phyloP scores from a whole-genome alignment of 306 rosid species.

The Cotoneaster glaucophyllus region DNA sequence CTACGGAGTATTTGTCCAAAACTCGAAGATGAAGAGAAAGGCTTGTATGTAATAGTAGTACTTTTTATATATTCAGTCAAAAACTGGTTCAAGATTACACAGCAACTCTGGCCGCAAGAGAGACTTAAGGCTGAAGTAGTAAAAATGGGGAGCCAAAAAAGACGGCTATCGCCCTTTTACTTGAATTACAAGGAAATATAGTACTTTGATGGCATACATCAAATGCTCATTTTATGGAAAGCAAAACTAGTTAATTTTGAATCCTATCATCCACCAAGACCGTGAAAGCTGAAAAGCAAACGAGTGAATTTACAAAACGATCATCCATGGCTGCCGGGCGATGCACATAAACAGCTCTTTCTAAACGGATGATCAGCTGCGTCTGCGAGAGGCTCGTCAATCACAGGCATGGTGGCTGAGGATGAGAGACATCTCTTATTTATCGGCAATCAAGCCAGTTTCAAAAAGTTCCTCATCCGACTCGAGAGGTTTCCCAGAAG shows the following conservation, averaged over 20 bases:
- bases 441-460: slow-evolving; percentile 40
- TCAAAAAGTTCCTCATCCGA: slow-evolving; percentile 31
- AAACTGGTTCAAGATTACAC: slow-evolving; percentile 32
- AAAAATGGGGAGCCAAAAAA: slow-evolving; percentile 54
- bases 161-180: slow-evolving; percentile 46
- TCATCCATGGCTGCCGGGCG: slow-evolving; percentile 86
- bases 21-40: not conserved
- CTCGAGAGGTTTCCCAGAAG: slow-evolving; percentile 29
- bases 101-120: slow-evolving; percentile 25
- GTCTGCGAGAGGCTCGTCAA: slow-evolving; percentile 18
- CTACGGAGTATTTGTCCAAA: not conserved
- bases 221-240: slow-evolving; percentile 27
- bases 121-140: slow-evolving; percentile 15
- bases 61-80: slow-evolving; percentile 26
- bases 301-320: slow-evolving; percentile 82
- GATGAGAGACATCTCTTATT: slow-evolving; percentile 24
- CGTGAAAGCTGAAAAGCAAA: slow-evolving; percentile 43
- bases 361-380: slow-evolving; percentile 64
- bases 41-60: slow-evolving; percentile 9
- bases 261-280: slow-evolving; percentile 39
- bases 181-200: slow-evolving; percentile 20
- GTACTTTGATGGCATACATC: slow-evolving; percentile 31
- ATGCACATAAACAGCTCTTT: slow-evolving; percentile 75
- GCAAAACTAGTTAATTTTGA: slow-evolving; percentile 29
- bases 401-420: slow-evolving; percentile 19